Percentiles rank a stretch among this genome's conserved stretches.
Evolutionary conservation across 2,329 filamentous ascomycete genomes (phyloP).

Genomic region (Coleophoma eucalyptorum): DNA sequence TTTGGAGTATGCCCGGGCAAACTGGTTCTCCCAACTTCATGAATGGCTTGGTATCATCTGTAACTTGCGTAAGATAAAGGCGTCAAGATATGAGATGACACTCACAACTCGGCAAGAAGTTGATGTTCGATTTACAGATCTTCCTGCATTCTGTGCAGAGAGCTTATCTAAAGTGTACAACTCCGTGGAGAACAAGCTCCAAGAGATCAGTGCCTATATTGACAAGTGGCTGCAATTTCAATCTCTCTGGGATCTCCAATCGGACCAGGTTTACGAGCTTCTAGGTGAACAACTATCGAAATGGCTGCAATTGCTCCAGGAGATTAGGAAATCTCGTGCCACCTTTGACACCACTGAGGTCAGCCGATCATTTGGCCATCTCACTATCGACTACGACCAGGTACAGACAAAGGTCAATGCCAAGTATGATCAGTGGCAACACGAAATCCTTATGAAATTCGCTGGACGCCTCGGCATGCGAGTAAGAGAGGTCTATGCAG

Average conservation of each 20-base stretch:
- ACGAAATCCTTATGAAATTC: conserved; percentile 93
- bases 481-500: conserved; percentile 88
- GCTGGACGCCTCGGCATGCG: conserved; percentile 82
- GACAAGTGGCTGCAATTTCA: conserved; percentile 99
- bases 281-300: conserved; percentile 86
- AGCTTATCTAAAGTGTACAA: conserved; percentile 77
- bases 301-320: conserved; percentile 94
- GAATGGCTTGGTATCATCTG: conserved; percentile 92
- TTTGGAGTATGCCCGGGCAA: conserved; percentile 84
- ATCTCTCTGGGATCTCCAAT: conserved; percentile 95
- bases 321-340: conserved; percentile 90
- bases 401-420: conserved; percentile 98
- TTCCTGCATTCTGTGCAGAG: conserved; percentile 79
- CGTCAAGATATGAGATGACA: conserved; percentile 89
- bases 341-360: conserved; percentile 98
- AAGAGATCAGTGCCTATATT: conserved; percentile 78
- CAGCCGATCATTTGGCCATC: conserved; percentile 86
- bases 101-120: conserved; percentile 63
- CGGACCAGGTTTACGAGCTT: conserved; percentile 89
- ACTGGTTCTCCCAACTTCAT: conserved; percentile 90
- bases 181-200: conserved; percentile 78
- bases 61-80: conserved; percentile 90
- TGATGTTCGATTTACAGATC: conserved; percentile 73
- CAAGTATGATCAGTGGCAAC: conserved; percentile 99
- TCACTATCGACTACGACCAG: conserved; percentile 96